A percentile compares a stretch with the other conserved stretches of the same genome.
Evolutionary conservation across 108 stramenopile species (phyloP).

Genomic region (Discostella stelligeroides): DNA sequence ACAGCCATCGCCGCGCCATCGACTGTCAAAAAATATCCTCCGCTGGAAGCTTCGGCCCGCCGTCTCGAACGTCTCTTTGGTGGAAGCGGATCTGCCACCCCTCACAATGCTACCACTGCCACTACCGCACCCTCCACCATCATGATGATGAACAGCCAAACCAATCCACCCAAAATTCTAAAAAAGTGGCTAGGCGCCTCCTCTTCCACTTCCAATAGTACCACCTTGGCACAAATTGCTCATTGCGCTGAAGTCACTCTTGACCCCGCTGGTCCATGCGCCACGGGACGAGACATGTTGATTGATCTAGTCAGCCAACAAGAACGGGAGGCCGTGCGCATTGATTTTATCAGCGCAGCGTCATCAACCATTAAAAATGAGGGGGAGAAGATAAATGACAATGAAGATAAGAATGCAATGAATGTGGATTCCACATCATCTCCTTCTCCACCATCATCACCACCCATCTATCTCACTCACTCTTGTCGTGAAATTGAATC

Average conservation of each 20-base stretch:
- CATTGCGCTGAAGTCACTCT: slow-evolving; percentile 51
- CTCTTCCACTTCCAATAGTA: slow-evolving; percentile 65
- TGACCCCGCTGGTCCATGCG: slow-evolving; percentile 55
- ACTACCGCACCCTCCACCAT: slow-evolving; percentile 46
- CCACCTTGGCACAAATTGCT: slow-evolving; percentile 58
- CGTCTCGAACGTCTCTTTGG: slow-evolving; percentile 78
- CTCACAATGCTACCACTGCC: neutral
- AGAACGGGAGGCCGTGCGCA: slow-evolving; percentile 5
- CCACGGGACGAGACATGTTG: slow-evolving; percentile 53
- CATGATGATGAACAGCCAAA: neutral
- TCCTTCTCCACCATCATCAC: neutral
- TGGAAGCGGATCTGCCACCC: slow-evolving; percentile 34
- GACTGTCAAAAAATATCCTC: slow-evolving; percentile 31
- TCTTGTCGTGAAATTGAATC: slow-evolving; percentile 72
- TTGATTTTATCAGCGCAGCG: neutral
- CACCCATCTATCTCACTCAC: slow-evolving; percentile 34
- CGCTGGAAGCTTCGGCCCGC: slow-evolving; percentile 73
- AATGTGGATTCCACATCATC: neutral
- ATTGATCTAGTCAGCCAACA: slow-evolving; percentile 4
- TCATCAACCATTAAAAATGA: slow-evolving; percentile 24
- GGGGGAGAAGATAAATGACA: slow-evolving; percentile 12
- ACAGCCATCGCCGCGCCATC: neutral
- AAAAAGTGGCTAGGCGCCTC: slow-evolving; percentile 83
- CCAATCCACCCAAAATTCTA: slow-evolving; percentile 68
- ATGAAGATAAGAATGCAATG: slow-evolving; percentile 21